Evolutionary conservation across 2,329 filamentous ascomycete species (phyloP), one percentile per base, ranked within the genome.

Genomic region (Alternaria solani): DNA sequence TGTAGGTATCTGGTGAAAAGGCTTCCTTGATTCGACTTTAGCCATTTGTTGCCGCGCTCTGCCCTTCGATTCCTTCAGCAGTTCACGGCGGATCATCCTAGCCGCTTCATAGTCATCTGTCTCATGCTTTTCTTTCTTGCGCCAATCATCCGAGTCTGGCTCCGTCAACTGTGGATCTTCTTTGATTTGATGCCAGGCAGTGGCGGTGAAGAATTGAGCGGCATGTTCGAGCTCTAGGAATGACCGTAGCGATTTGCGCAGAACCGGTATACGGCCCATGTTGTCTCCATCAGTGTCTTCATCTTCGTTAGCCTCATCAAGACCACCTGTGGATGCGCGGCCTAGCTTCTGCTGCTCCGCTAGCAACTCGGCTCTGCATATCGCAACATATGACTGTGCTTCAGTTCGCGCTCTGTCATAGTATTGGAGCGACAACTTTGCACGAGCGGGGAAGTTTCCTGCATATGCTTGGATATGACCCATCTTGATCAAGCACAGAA

Each of bases 381-480:
- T 87, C 3, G 81, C 72, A 3, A 96, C 87, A 42, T 89, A 79
- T 1, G 74, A 74, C 1, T 81, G 71, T 7, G 79, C 75, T 16
- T 78, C 73, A 23, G 71, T 57, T 14, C 83, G 71, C 2, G 81
- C 81, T 7, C 82, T 80, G 63, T 85, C 78, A 88, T 94, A 97
- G 20, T 94, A 83, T 0, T 80, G 78, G 6, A 96, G 81, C 0
- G 94, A 91, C 60, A 90, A 86, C 42, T 84, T 81, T 5, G 90
- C 88, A 34, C 82, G 76, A 8, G 76, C 70, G 12, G 73, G 61
- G n/a, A 81, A 72, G 42, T 86, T 82, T 36, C 88, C 87, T 7
- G 90, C 88, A 69, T 93, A 93, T 61, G 94, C 93, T 39, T 91
- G 83, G 4, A 97, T 80, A 67, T 97, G 94, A 0, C 92, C 94